Conservation (phyloP, 352 stramenopile species). For the Thraustochytrium striatum region DNA sequence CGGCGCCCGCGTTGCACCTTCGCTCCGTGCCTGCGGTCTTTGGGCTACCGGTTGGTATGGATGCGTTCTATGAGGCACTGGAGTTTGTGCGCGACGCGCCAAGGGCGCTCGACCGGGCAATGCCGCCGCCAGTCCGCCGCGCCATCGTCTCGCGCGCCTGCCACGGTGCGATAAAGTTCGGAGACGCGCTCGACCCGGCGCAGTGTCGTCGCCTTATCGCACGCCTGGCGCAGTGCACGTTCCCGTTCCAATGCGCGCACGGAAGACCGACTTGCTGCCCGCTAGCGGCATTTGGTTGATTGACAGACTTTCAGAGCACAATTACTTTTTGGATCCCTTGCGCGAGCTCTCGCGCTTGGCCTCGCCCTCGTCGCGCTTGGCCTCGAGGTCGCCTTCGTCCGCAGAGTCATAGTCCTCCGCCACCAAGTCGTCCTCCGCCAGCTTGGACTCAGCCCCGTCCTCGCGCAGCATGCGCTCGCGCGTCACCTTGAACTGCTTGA, state of each 20-base stretch:
- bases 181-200: slow-evolving; percentile 13
- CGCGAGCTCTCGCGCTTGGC: slow-evolving; percentile 20
- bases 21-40: slow-evolving; percentile 18
- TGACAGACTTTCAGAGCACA: neutral
- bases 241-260: slow-evolving; percentile 39
- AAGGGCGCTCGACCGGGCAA: neutral
- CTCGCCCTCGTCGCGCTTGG: neutral
- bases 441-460: neutral
- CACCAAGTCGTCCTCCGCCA: neutral
- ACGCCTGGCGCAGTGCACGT: slow-evolving; percentile 11
- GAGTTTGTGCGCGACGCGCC: neutral
- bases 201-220: neutral
- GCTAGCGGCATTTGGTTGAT: slow-evolving; percentile 11
- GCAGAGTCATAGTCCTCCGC: neutral
- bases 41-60: neutral
- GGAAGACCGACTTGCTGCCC: slow-evolving; percentile 15
- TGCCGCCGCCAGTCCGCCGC: slow-evolving; percentile 20
- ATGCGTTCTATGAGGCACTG: neutral
- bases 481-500: neutral
- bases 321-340: neutral
- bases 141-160: slow-evolving; percentile 4
- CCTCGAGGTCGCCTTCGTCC: neutral
- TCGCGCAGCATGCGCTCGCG: neutral
- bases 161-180: slow-evolving; percentile 36
- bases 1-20: neutral